These are phyloP conservation scores for Umbelopsis ramanniana DNA, from an alignment of 192 early-diverging fungal species.

Conservation along the genomic window DNA sequence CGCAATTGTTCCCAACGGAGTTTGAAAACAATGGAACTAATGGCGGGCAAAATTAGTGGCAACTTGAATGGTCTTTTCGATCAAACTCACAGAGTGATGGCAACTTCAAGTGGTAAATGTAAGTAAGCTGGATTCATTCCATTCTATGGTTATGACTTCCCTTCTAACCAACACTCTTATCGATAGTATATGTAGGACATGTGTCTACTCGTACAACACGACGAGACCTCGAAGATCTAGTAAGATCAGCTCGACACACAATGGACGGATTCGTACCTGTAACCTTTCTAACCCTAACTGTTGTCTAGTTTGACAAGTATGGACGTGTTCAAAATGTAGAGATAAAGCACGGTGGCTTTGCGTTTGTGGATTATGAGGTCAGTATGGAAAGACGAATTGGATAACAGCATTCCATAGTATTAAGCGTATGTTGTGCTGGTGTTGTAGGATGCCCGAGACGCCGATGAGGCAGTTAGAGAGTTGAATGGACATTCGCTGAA, in stretches of 20 bases:
- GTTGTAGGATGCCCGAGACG: slow-evolving; percentile 51
- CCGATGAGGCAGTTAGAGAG: slow-evolving; percentile 54
- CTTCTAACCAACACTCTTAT: neutral
- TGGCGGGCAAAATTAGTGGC: neutral
- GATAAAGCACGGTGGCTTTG: slow-evolving; percentile 57
- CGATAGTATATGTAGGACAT: slow-evolving; percentile 55
- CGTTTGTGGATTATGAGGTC: slow-evolving; percentile 60
- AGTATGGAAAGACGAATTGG: neutral
- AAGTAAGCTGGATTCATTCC: neutral
- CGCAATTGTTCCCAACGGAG: too few species aligned
- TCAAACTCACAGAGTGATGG: too few species aligned
- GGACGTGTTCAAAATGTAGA: slow-evolving; percentile 54
- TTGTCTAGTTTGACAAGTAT: slow-evolving; percentile 53
- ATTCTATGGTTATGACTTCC: neutral
- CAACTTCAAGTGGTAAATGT: neutral
- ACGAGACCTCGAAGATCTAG: slow-evolving; percentile 59
- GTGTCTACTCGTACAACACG: slow-evolving; percentile 51
- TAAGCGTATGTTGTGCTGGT: neutral
- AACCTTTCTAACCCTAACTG: neutral
- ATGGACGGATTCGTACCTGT: neutral
- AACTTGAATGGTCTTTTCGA: neutral
- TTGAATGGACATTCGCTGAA: slow-evolving; percentile 58
- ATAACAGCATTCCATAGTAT: neutral
- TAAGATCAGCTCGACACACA: neutral
- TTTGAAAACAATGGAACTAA: neutral